Evolutionary conservation across 2,329 filamentous ascomycete species (phyloP).

Genomic region (Nemania sp.): DNA sequence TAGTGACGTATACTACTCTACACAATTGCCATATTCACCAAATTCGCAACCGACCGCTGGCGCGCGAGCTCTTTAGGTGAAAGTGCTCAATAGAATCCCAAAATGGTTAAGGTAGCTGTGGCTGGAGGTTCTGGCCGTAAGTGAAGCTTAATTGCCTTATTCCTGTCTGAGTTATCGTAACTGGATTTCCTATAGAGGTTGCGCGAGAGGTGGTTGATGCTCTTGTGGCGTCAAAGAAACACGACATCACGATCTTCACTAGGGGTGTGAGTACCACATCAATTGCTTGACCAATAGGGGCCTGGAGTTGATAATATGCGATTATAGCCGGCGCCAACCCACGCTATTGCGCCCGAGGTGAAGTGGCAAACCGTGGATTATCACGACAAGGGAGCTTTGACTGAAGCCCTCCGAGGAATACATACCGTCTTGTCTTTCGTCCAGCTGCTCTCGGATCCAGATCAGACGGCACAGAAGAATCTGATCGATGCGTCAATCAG

Average conservation of each 20-base stretch:
- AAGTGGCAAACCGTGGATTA: slow-evolving; percentile 61
- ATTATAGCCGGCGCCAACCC: slow-evolving; percentile 43
- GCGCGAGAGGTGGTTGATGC: slow-evolving; percentile 64
- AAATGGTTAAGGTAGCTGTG: slow-evolving; percentile 60
- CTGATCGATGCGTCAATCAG: slow-evolving; percentile 70
- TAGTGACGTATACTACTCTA: slow-evolving; percentile 48
- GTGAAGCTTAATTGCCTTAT: slow-evolving; percentile 25
- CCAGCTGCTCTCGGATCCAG: slow-evolving; percentile 50
- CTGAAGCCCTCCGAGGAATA: slow-evolving; percentile 56
- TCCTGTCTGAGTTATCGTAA: neutral
- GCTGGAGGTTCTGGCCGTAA: slow-evolving; percentile 60
- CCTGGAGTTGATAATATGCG: slow-evolving; percentile 7
- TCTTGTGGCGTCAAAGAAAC: slow-evolving; percentile 61
- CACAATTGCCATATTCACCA: neutral
- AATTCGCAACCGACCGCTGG: neutral
- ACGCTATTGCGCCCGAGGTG: slow-evolving; percentile 46
- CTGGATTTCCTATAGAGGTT: slow-evolving; percentile 57
- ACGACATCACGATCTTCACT: slow-evolving; percentile 65
- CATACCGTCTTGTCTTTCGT: slow-evolving; percentile 68
- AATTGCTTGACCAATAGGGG: neutral
- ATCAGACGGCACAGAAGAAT: slow-evolving; percentile 60
- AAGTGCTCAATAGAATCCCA: slow-evolving; percentile 3
- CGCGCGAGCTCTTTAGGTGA: neutral
- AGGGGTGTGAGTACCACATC: slow-evolving; percentile 54
- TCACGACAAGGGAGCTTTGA: slow-evolving; percentile 54